These are phyloP conservation scores for Fusarium sp. DNA, from an alignment of 2,329 filamentous ascomycete species.

Conservation along the genomic window DNA sequence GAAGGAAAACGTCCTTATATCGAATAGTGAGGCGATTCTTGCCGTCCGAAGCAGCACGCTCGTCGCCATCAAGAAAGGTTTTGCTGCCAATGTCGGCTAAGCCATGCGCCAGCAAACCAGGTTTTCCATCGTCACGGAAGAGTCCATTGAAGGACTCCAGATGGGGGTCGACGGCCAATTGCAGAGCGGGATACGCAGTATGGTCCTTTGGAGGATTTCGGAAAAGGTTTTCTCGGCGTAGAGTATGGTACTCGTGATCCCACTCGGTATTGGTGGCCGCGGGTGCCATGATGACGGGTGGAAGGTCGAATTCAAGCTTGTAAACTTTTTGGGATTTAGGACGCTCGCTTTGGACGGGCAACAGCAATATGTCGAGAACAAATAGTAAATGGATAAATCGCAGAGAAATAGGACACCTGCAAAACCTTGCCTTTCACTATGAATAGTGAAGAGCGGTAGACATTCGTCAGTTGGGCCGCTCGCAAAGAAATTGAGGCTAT, in stretches of 20 bases:
- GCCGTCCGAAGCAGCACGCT: constrained; percentile 65
- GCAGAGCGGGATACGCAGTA: constrained; percentile 87
- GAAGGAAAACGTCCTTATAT: constrained; percentile 83
- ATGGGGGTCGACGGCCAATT: constrained; percentile 88
- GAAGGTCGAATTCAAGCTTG: constrained; percentile 18
- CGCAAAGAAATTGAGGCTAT: constrained; percentile 47
- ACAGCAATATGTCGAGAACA: constrained; percentile 6
- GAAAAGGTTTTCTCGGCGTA: constrained; percentile 89
- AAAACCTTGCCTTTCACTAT: constrained; percentile 20
- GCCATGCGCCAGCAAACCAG: constrained; percentile 73
- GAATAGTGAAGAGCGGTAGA: constrained; percentile 21
- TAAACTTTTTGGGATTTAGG: constrained; percentile 6
- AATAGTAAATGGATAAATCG: not conserved
- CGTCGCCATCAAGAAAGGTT: constrained; percentile 84
- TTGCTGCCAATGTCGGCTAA: constrained; percentile 91
- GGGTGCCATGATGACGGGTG: constrained; percentile 60
- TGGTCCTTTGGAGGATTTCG: constrained; percentile 86
- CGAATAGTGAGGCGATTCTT: constrained; percentile 82
- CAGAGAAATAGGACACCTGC: not conserved
- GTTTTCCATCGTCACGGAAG: constrained; percentile 75
- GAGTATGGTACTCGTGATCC: constrained; percentile 86
- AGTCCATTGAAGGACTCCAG: constrained; percentile 95
- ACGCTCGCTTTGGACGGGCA: constrained; percentile 1
- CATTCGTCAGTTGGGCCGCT: constrained; percentile 36
- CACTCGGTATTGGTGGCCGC: constrained; percentile 75